These are phyloP conservation scores for Cyanophora paradoxa DNA, from an alignment of 78 protist genomes.

Conservation along the genomic window DNA sequence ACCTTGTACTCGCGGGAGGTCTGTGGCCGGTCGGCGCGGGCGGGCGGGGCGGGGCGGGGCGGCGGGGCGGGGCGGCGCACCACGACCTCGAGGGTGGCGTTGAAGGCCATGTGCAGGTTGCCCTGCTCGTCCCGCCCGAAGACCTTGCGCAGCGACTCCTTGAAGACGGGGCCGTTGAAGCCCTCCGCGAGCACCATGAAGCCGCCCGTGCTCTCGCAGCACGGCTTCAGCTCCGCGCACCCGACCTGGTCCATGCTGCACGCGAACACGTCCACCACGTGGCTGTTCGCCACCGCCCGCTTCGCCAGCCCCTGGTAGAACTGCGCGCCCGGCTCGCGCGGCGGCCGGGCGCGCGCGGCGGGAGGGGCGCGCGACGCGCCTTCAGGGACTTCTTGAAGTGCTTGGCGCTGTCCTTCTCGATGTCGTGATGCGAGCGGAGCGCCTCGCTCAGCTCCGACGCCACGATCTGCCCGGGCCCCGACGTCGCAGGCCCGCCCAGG, in stretches of 20 bases:
- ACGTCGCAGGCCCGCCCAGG: constrained; percentile 88
- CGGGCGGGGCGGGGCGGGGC: not conserved
- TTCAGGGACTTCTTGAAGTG: constrained; percentile 51
- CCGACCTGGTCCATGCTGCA: constrained; percentile 88
- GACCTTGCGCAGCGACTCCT: constrained; percentile 44
- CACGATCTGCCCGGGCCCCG: constrained; percentile 75
- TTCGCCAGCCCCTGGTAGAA: constrained; percentile 50
- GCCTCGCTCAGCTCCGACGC: constrained; percentile 56
- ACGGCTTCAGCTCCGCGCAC: constrained; percentile 68
- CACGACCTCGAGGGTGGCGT: constrained; percentile 62
- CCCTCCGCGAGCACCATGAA: constrained; percentile 77
- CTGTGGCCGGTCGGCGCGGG: not conserved
- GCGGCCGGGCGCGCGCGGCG: not conserved
- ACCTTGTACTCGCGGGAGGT: constrained; percentile 63
- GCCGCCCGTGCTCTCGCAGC: constrained; percentile 61
- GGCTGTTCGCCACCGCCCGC: constrained; percentile 58
- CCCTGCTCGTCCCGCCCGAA: constrained; percentile 37
- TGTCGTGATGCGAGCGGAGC: constrained; percentile 80
- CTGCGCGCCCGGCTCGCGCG: constrained; percentile 15
- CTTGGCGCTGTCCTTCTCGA: constrained; percentile 64
- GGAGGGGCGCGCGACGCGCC: not conserved
- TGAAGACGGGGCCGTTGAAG: constrained; percentile 69
- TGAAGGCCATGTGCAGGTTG: constrained; percentile 54
- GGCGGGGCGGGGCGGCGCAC: constrained; percentile 2
- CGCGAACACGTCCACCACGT: constrained; percentile 74